Evolutionary conservation across 2,329 filamentous ascomycete species (phyloP).

Genomic region (Ophiostoma piceae): DNA sequence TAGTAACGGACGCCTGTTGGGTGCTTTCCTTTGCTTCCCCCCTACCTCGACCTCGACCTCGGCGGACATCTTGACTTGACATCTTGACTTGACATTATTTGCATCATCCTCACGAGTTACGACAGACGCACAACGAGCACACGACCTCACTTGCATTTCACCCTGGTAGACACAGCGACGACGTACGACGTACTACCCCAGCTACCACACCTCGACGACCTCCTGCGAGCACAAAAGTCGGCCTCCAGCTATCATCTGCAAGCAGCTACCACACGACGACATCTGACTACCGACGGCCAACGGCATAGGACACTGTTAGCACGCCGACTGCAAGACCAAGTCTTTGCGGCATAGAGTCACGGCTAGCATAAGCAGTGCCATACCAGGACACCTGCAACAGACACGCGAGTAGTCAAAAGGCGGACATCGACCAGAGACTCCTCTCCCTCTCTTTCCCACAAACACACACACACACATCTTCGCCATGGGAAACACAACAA

Average conservation of each 20-base stretch:
- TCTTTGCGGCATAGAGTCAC: neutral
- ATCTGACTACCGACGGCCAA: neutral
- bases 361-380: neutral
- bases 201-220: neutral
- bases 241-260: slow-evolving; percentile 6
- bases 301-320: neutral
- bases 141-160: neutral
- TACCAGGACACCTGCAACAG: neutral
- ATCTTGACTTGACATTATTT: neutral
- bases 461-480: slow-evolving; percentile 8
- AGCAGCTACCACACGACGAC: neutral
- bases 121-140: slow-evolving; percentile 1
- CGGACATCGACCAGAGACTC: neutral
- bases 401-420: neutral
- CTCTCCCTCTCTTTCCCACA: neutral
- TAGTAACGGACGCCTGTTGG: slow-evolving; percentile 11
- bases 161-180: neutral
- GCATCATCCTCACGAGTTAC: neutral
- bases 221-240: slow-evolving; percentile 1
- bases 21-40: neutral
- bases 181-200: neutral
- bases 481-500: slow-evolving; percentile 63
- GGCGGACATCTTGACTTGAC: neutral
- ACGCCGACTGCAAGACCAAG: neutral
- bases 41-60: neutral